phyloP scores from a whole-genome alignment of 2,329 filamentous ascomycete species.

The Fusarium poae region DNA sequence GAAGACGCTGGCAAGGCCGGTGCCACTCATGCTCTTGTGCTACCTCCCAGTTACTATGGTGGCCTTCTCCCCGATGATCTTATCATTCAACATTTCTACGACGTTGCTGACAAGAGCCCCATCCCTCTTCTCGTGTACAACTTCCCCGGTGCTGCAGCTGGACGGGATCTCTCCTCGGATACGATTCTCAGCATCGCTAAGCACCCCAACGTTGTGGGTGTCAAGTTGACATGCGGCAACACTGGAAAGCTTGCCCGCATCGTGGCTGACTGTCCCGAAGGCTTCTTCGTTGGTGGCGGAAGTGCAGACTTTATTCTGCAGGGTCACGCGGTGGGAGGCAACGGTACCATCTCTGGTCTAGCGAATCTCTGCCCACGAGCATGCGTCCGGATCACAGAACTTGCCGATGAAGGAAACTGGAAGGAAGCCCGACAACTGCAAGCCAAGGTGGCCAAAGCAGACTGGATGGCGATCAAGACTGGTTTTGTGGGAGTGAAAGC shows the following conservation, averaged over 20 bases:
- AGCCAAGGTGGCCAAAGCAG: slow-evolving; percentile 58
- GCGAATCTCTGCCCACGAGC: slow-evolving; percentile 57
- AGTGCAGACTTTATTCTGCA: slow-evolving; percentile 60
- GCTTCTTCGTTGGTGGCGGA: slow-evolving; percentile 55
- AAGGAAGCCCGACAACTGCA: slow-evolving; percentile 55
- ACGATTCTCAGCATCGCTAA: slow-evolving; percentile 66
- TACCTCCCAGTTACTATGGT: slow-evolving; percentile 84
- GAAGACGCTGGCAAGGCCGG: slow-evolving; percentile 77
- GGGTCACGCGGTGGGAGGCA: slow-evolving; percentile 55
- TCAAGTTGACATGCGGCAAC: slow-evolving; percentile 75
- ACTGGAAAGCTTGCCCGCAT: slow-evolving; percentile 70
- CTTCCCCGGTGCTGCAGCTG: slow-evolving; percentile 71
- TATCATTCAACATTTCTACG: slow-evolving; percentile 70
- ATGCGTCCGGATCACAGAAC: slow-evolving; percentile 53
- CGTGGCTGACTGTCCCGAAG: slow-evolving; percentile 57
- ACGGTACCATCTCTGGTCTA: slow-evolving; percentile 58
- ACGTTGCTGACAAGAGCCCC: slow-evolving; percentile 70
- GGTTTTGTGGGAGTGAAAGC: slow-evolving; percentile 64
- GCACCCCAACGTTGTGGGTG: slow-evolving; percentile 71
- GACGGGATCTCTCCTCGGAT: slow-evolving; percentile 72
- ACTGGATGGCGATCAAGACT: slow-evolving; percentile 63
- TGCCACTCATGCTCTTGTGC: slow-evolving; percentile 80
- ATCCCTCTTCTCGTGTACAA: slow-evolving; percentile 76
- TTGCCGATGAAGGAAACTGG: slow-evolving; percentile 53
- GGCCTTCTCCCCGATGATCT: slow-evolving; percentile 69